Base-by-base conservation (phyloP, 805 yeast species). In the Blastobotrys mokoenaii region DNA sequence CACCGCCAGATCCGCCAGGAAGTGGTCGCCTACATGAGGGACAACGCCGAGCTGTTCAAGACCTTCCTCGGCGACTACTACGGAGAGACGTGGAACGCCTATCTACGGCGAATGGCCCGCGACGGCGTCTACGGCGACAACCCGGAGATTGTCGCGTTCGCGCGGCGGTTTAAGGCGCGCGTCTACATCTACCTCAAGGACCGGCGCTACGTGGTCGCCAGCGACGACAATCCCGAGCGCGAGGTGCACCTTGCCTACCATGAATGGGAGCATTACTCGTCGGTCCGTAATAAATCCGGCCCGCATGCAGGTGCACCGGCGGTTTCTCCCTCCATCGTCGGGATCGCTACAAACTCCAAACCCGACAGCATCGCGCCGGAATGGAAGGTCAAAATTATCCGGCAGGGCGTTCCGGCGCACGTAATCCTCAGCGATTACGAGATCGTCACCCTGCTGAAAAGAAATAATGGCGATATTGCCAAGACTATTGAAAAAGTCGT, bases 201-300 rank as follows among this genome's bases (percentile, higher is more conserved):
- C 38, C 53, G 51, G 36, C 55, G 62, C 50, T 68, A 64, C 43
- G 56, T 67, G 2, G 62, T 68, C 1, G 51, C 57, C 25, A 59
- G 61, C 2, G 44, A 44, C 17, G 44, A 35, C 14, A 39, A 35
- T 8, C 31, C 36, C 10, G 43, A 48, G 2, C 30, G 31, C 10
- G 38, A 48, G 15, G 42, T 60, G 2, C 71, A 67, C 43, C 50
- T 67, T 34, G 72, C 70, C 3, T 68, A 68, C 40, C 72, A 68
- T 38, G 56, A 64, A 1, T 68, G 72, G 72, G 72, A 68, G 46
- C 72, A 68, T 51, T 68, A 68, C 45, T 65, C 71, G 10, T 64
- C 69, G 10, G 67, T 67, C 3, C 54, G 72, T 20, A 61, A 64
- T 41, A 44, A 56, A n/a, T 54, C 51, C 12, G 70, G 70, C 1